These are phyloP conservation scores for Aspergillus alliaceus DNA, from an alignment of 2,329 filamentous ascomycete species.

Conservation along the genomic window DNA sequence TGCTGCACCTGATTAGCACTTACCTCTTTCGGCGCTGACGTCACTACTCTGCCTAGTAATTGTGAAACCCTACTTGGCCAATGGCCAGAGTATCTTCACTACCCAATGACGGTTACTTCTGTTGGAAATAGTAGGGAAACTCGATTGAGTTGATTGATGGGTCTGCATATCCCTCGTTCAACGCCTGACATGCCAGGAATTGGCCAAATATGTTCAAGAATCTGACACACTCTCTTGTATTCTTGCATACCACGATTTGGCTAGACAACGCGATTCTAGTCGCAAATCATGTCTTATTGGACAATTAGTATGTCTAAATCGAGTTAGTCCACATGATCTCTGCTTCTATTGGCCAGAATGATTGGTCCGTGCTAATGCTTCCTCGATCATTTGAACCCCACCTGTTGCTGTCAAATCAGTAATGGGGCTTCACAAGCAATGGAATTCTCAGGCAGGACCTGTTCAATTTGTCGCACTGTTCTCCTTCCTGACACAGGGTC, in stretches of 20 bases:
- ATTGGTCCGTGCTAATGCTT: neutral
- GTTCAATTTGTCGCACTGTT: too few species aligned
- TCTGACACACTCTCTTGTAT: neutral
- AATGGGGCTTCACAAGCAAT: too few species aligned
- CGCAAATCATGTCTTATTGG: neutral
- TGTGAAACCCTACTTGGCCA: neutral
- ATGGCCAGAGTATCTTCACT: too few species aligned
- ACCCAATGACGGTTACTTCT: too few species aligned
- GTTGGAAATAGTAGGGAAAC: too few species aligned
- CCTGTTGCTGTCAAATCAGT: too few species aligned
- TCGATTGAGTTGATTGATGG: too few species aligned
- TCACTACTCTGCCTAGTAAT: neutral
- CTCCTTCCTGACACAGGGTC: too few species aligned
- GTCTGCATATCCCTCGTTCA: too few species aligned
- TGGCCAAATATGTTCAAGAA: neutral
- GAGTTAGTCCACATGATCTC: too few species aligned
- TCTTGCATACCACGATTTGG: neutral
- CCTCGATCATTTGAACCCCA: too few species aligned
- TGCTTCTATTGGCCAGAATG: neutral
- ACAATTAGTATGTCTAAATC: neutral
- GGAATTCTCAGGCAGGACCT: too few species aligned
- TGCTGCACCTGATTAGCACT: neutral
- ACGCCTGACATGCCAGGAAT: neutral
- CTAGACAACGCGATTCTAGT: neutral
- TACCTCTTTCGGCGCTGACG: neutral